Evolutionary conservation across 768 basidiomycete genomes (phyloP).

Genomic region (Lactarius akahatsu): DNA sequence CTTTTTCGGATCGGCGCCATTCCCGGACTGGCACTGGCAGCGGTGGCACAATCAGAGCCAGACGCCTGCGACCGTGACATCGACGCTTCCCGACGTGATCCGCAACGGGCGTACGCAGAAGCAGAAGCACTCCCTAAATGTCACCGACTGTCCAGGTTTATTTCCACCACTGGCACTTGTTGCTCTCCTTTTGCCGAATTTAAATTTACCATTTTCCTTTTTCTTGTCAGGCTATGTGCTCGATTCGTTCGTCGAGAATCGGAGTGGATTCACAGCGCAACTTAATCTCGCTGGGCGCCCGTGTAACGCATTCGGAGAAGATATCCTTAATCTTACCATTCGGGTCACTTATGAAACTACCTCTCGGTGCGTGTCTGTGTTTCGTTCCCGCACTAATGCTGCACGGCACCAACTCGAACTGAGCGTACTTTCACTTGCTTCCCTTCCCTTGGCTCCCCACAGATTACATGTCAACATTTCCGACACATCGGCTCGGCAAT

Average conservation of each 20-base stretch:
- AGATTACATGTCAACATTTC: conserved; percentile 70
- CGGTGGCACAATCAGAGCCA: background rate
- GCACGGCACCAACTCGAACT: conserved; percentile 42
- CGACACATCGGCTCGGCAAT: conserved; percentile 61
- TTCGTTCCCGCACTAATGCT: background rate
- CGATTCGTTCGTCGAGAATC: conserved; percentile 42
- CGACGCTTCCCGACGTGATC: conserved; percentile 15
- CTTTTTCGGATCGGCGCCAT: conserved; percentile 20
- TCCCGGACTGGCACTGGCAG: conserved; percentile 8
- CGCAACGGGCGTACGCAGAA: conserved; percentile 13
- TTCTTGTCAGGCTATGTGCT: conserved; percentile 53
- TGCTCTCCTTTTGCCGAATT: background rate
- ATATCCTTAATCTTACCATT: conserved; percentile 58
- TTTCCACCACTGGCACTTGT: background rate
- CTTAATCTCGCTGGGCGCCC: conserved; percentile 53
- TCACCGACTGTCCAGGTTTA: conserved; percentile 29
- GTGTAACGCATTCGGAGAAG: conserved; percentile 66
- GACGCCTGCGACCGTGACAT: background rate
- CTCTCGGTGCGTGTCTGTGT: conserved; percentile 41
- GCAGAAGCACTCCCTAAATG: conserved; percentile 7
- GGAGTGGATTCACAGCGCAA: conserved; percentile 52
- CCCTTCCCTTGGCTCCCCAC: background rate
- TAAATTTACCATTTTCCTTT: background rate
- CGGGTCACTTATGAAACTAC: conserved; percentile 64
- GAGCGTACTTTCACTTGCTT: background rate